Percentiles rank a stretch among this genome's conserved stretches.
These are phyloP conservation scores for Monilinia vaccinii-corymbosi DNA, from an alignment of 2,329 filamentous ascomycete genomes.

Conservation along the genomic window DNA sequence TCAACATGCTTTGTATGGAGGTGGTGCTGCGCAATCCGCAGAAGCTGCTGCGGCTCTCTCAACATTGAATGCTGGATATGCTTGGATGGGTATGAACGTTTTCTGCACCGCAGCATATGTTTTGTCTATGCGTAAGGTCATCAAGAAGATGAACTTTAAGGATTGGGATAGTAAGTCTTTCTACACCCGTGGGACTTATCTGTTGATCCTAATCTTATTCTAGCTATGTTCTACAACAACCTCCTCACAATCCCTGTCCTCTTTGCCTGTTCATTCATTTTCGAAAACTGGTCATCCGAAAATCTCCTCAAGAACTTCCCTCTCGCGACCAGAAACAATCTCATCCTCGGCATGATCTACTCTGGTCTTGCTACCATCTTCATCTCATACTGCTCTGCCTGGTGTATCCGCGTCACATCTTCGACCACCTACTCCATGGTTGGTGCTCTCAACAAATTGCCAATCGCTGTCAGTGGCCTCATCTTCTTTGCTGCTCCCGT, in stretches of 20 bases:
- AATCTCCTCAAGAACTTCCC: constrained; percentile 90
- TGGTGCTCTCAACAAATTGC: constrained; percentile 94
- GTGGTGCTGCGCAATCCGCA: constrained; percentile 25
- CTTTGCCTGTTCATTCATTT: constrained; percentile 66
- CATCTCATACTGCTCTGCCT: constrained; percentile 98
- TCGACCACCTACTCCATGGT: constrained; percentile 99
- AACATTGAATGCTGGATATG: constrained; percentile 86
- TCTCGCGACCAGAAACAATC: constrained; percentile 62
- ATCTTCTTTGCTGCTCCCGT: constrained; percentile 94
- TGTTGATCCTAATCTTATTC: constrained; percentile 26
- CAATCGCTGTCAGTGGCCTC: constrained; percentile 83
- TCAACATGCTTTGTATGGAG: constrained; percentile 62
- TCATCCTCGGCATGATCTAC: constrained; percentile 84
- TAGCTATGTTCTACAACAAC: constrained; percentile 99
- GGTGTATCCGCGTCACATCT: constrained; percentile 95
- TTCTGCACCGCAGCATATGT: constrained; percentile 88
- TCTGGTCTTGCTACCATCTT: constrained; percentile 90
- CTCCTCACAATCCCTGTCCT: constrained; percentile 91
- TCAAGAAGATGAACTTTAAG: constrained; percentile 99
- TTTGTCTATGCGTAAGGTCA: constrained; percentile 91
- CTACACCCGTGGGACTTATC: background rate
- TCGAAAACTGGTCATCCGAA: constrained; percentile 83
- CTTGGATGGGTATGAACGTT: constrained; percentile 98
- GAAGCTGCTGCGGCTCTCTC: constrained; percentile 70
- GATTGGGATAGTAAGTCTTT: constrained; percentile 87